Evolutionary conservation across 2,329 filamentous ascomycete species (phyloP), one percentile per base, ranked within the genome.

Genomic region (Tolypocladium guangdongense): DNA sequence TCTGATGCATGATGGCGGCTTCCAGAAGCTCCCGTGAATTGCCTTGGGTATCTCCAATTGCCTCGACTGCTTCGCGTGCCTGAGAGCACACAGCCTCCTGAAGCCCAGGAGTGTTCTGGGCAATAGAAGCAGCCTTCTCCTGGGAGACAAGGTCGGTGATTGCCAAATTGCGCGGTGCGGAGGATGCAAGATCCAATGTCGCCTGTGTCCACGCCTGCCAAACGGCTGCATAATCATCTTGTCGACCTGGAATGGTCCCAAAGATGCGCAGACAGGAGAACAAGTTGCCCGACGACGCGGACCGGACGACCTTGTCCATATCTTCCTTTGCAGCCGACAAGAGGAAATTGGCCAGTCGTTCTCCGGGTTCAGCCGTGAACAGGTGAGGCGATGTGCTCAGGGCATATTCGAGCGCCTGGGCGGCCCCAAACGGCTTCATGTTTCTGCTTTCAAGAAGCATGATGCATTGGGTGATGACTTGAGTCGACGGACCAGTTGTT

Each of bases 281-380:
- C 0, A 96, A 67, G 50, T 84, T 78, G 2, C 78, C 68, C 0
- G 82, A 80, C 1, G 89, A 91, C 0, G 87, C 81, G 0, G 88
- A 90, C 2, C 78, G 68, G 3, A 91, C 69, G 18, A 93, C 70
- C 1, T 73, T 69, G 0, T 78, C 72, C 16, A 86, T 72, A 56
- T 84, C 73, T 1, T 80, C 71, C 22, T 74, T 67, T 5, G 86
- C 68, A 43, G 87, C 81, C 1, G 60, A 58, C 2, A 68, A 65
- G 2, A 83, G 68, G 18, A 77, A 67, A 0, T 71, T 62, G 4
- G 74, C 66, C 14, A 83, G 67, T 1, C 67, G 60, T 7, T 61
- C 51, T 1, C 63, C 60, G 2, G 60, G 61, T 2, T 66, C 61
- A 7, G 62, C 63, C 1, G 62, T 58, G 52, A 80, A 75, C 0